Percentiles rank a stretch among this genome's conserved stretches.
These are phyloP conservation scores for Ascochyta lentis DNA, from an alignment of 2,329 filamentous ascomycete species.

Conservation along the genomic window DNA sequence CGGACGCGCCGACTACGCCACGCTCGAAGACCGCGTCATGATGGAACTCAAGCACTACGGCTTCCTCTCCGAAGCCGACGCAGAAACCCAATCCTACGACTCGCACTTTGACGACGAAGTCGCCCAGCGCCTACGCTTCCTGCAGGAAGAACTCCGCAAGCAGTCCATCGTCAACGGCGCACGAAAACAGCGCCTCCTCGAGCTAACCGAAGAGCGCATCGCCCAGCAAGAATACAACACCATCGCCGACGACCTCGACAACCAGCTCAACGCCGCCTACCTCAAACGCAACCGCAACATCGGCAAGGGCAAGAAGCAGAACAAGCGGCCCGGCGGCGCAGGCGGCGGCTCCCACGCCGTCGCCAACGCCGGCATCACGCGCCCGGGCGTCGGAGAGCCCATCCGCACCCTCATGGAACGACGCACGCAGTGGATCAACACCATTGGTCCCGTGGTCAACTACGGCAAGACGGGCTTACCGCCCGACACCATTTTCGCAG, in stretches of 20 bases:
- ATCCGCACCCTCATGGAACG: constrained; percentile 93
- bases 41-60: constrained; percentile 91
- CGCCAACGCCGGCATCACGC: constrained; percentile 44
- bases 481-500: constrained; percentile 77
- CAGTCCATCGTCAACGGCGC: constrained; percentile 89
- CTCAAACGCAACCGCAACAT: constrained; percentile 94
- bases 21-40: constrained; percentile 89
- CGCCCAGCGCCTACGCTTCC: constrained; percentile 81
- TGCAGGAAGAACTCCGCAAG: constrained; percentile 82
- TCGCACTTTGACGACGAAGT: constrained; percentile 94
- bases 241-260: constrained; percentile 94
- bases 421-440: constrained; percentile 85
- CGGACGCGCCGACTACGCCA: constrained; percentile 79
- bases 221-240: constrained; percentile 96
- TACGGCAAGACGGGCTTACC: constrained; percentile 81
- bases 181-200: constrained; percentile 83
- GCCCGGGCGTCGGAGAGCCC: constrained; percentile 80
- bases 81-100: constrained; percentile 76
- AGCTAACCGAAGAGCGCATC: constrained; percentile 90
- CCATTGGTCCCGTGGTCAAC: constrained; percentile 88
- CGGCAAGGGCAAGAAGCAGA: constrained; percentile 89
- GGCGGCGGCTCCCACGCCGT: constrained; percentile 70
- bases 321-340: constrained; percentile 76
- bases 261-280: constrained; percentile 92
- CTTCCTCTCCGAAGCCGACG: constrained; percentile 77